Base-by-base conservation (phyloP, 2,329 filamentous ascomycete genomes). In the Arthrobotrys conoides region DNA sequence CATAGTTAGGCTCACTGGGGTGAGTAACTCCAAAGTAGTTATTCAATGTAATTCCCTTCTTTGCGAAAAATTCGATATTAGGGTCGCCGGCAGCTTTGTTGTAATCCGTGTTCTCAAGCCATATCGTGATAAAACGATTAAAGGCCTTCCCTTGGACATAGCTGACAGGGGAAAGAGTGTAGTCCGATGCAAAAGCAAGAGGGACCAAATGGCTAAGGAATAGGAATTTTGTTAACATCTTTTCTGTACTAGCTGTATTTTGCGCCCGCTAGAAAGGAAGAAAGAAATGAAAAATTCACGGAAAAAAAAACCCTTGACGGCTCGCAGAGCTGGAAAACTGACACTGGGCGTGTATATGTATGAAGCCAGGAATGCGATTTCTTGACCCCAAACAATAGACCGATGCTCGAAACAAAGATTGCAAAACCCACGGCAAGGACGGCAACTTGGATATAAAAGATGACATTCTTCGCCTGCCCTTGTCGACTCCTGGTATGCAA, bases 51-150 rank as follows among this genome's bases (percentile, higher is more conserved):
- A 93, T 89, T 65, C 91, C 91, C 83, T 89, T 87, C 77, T 85
- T 84, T 10, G 89, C 89, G 22, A 92, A 85, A 85, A 85, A 89
- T 48, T 85, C 83, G 20, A 91, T 85, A 83, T 89, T 90, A 57
- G 88, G 85, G 83, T 94, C 91, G 16, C 87, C 88, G 44, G 86
- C 86, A 1, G 91, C 89, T 82, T 90, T 88, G 66, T 89, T 87
- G 80, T 88, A 94, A 84, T 90, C 87, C 61, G 90, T 92, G 83
- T 94, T 94, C 86, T 94, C 92, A 59, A 93, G 87, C 90, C 91
- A 94, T 84, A 94, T 90, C 72, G 90, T 88, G 70, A 90, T 89
- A 79, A 92, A 88, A 16, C 92, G 89, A 83, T 93, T 88, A 83
- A 94, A 94, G 0, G 87, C 89, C 83, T 91, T 89, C 79, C 93